A percentile compares a stretch with the other conserved stretches of the same genome.
phyloP scores from a whole-genome alignment of 257 asterid species.

The Asclepias syriaca region DNA sequence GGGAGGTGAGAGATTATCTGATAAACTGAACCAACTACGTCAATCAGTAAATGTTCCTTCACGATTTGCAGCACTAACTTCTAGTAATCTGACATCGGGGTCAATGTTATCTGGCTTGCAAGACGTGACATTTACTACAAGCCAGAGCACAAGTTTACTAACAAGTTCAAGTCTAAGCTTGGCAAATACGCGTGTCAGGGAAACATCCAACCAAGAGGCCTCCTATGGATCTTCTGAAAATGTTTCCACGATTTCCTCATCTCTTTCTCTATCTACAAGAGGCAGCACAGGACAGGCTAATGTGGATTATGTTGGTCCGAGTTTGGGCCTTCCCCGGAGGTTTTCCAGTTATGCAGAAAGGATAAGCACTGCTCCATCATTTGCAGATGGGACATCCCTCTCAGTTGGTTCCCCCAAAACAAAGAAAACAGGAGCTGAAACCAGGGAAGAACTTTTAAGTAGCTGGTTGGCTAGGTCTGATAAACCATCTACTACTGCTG shows the following conservation, averaged over 20 bases:
- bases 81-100: constrained; percentile 57
- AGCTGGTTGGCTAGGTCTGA: constrained; percentile 69
- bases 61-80: constrained; percentile 49
- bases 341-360: constrained; percentile 93
- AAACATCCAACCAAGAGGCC: constrained; percentile 36
- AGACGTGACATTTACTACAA: constrained; percentile 38
- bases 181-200: constrained; percentile 40
- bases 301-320: constrained; percentile 53
- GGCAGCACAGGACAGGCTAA: constrained; percentile 37
- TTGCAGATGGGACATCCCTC: constrained; percentile 50
- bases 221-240: constrained; percentile 44
- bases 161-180: constrained; percentile 45
- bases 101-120: constrained; percentile 56
- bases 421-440: constrained; percentile 86
- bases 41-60: constrained; percentile 64
- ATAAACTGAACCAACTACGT: constrained; percentile 55
- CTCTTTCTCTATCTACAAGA: constrained; percentile 44
- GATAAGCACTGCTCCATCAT: constrained; percentile 67
- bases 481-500: constrained; percentile 41
- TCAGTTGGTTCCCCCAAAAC: constrained; percentile 70
- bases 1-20: constrained; percentile 84
- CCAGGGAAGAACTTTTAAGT: constrained; percentile 68
- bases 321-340: constrained; percentile 57
- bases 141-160: constrained; percentile 48
- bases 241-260: constrained; percentile 33